Evolutionary conservation across 345 rosid species (phyloP), one percentile per base, ranked within the genome.

Genomic region (Arabis alpina): DNA sequence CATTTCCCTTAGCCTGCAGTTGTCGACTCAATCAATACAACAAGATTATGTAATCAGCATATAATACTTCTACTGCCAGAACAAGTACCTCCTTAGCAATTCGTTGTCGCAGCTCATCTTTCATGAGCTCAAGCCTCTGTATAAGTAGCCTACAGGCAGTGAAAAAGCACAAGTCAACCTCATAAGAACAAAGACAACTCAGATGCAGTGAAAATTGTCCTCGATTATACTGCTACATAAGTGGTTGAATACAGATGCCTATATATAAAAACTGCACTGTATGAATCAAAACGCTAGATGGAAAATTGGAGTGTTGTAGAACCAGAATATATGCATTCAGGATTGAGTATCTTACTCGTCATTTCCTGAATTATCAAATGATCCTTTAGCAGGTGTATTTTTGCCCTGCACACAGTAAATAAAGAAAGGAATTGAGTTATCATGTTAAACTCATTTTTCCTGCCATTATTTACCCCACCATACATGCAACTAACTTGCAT

Each of bases 121-220:
- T 94, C 66, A 95, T 78, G 54, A 84, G 82, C 92, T 94, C 99
- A 42, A 94, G 97, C 81, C 95, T 87, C 79, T 94, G 97, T 76
- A 94, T 89, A 49, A 94, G 88, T 83, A 89, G 88, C 90, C 99
- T 94, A 66, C 74, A 76, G 66, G 52, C 14, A 57, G 54, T 14
- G 69, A 63, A 4, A 64, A 40, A 55, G 27, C 41, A 49, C 41
- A 76, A 11, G 44, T 58, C 36, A 30, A n/a, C 41, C 27, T 55
- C 58, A 40, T 12, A 34, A 28, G 19, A 28, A 41, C 30, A 32
- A 52, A 59, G 55, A 34, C 7, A 24, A 24, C 23, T 24, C 28
- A 39, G 19, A 37, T 57, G 61, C 15, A 34, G 37, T 6, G 8
- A 34, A 6, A 16, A 28, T 6, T 53, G 58, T 53, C 16, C 16